Evolutionary conservation across 1,284 basidiomycete genomes (phyloP), one percentile per base, ranked within the genome.

Genomic region (Microbotryum intermedium): DNA sequence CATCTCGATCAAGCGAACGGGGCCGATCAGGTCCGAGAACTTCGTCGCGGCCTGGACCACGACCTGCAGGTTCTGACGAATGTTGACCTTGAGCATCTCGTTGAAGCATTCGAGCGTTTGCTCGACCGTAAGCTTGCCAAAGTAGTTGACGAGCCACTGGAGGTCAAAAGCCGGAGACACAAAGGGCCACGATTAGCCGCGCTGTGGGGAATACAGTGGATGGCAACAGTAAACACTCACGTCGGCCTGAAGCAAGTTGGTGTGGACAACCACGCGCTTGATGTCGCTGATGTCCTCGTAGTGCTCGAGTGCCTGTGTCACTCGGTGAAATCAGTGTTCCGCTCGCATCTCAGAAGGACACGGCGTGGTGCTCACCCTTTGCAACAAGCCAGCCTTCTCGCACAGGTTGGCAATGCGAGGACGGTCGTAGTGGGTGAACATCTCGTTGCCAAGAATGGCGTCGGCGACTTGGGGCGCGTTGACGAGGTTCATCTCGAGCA

Each of bases 391-490:
- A 62, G 95, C 95, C 80, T 97, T 97, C 79, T 98, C 95, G 72
- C 93, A 97, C 53, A 99, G 81, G 77, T 97, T 97, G 68, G 95
- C 95, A 72, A 99, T 90, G 65, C 95, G 83, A 4, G 95, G 91
- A 44, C 89, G 84, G 76, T 99, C 95, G 74, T 97, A 98, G 75
- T 98, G 86, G 2, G 88, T 84, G 77, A 98, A 97, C 90, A 99
- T 97, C 72, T 97, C 90, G 76, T 98, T 99, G 51, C 93, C 92
- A 44, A 99, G 86, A 69, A 98, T 99, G 11, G 95, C 95, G 74
- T 99, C 95, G 1, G 95, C 95, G 58, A 98, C 95, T 77, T 98
- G 95, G 66, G 95, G 95, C 9, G 95, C 95, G 74, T 97, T 88
- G 63, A 97, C 78, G 57, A 99, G 81, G 79, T 99, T 99, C 87